phyloP scores from a whole-genome alignment of 1,284 basidiomycete species.

The Ceratobasidium sp. region DNA sequence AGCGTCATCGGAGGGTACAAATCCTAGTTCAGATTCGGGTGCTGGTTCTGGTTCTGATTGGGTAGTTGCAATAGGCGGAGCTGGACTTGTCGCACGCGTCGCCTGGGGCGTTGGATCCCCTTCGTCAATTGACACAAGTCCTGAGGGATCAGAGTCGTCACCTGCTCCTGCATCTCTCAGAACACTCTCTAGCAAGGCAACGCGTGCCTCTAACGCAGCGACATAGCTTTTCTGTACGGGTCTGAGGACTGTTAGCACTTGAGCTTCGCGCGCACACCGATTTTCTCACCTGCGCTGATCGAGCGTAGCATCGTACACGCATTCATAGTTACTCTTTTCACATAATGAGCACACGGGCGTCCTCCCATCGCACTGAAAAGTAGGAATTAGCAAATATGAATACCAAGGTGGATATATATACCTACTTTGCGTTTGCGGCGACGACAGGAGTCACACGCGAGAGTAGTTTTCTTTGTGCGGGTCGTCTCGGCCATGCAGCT shows the following conservation, averaged over 20 bases:
- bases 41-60: not conserved
- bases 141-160: not conserved
- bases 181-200: slow-evolving; percentile 11
- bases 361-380: slow-evolving; percentile 32
- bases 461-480: slow-evolving; percentile 12
- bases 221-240: slow-evolving; percentile 39
- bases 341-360: slow-evolving; percentile 30
- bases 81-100: not conserved
- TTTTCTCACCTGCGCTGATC: slow-evolving; percentile 33
- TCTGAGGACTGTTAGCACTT: not conserved
- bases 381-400: not conserved
- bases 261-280: not conserved
- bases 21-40: not conserved
- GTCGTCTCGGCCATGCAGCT: slow-evolving; percentile 4
- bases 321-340: slow-evolving; percentile 26
- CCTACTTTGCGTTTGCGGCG: slow-evolving; percentile 29
- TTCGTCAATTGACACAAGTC: not conserved
- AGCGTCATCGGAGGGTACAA: slow-evolving; percentile 16
- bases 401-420: no score
- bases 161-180: slow-evolving; percentile 15
- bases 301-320: slow-evolving; percentile 21
- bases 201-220: slow-evolving; percentile 35
- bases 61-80: not conserved
- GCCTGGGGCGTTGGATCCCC: not conserved
- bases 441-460: slow-evolving; percentile 33